Evolutionary conservation across 495 filamentous ascomycete genomes (phyloP).

Genomic region (Alectoria sarmentosa): DNA sequence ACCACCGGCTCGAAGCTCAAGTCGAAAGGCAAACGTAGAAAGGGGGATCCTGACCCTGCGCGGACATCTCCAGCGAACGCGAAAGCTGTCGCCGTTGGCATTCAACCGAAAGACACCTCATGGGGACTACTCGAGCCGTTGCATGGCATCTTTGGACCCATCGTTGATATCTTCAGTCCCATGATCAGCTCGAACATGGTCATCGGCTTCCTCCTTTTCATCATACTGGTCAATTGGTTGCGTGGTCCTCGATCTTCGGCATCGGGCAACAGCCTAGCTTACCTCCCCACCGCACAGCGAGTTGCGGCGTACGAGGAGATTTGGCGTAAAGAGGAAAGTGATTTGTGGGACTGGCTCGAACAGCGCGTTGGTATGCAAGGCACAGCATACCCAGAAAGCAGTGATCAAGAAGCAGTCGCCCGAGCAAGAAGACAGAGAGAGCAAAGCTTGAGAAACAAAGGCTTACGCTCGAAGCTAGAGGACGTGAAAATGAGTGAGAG

Average conservation of each 20-base stretch:
- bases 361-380: conserved; percentile 72
- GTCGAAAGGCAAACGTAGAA: conserved; percentile 48
- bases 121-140: conserved; percentile 83
- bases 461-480: conserved; percentile 42
- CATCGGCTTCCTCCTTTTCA: conserved; percentile 50
- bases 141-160: conserved; percentile 59
- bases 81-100: conserved; percentile 26
- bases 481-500: conserved; percentile 70
- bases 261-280: conserved; percentile 16
- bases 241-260: conserved; percentile 42
- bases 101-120: conserved; percentile 32
- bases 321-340: conserved; percentile 83
- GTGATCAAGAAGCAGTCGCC: conserved; percentile 6
- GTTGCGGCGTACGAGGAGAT: conserved; percentile 86
- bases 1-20: conserved; percentile 39
- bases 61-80: conserved; percentile 39
- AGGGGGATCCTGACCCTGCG: conserved; percentile 43
- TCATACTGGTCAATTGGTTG: conserved; percentile 49
- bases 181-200: conserved; percentile 64
- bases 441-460: conserved; percentile 25
- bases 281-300: conserved; percentile 50
- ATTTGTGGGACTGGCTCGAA: conserved; percentile 95
- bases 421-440: conserved; percentile 14
- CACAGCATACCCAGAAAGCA: conserved; percentile 37
- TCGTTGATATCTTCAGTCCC: conserved; percentile 61